These are phyloP conservation scores for Podospora appendiculata DNA, from an alignment of 495 filamentous ascomycete species.

Conservation along the genomic window DNA sequence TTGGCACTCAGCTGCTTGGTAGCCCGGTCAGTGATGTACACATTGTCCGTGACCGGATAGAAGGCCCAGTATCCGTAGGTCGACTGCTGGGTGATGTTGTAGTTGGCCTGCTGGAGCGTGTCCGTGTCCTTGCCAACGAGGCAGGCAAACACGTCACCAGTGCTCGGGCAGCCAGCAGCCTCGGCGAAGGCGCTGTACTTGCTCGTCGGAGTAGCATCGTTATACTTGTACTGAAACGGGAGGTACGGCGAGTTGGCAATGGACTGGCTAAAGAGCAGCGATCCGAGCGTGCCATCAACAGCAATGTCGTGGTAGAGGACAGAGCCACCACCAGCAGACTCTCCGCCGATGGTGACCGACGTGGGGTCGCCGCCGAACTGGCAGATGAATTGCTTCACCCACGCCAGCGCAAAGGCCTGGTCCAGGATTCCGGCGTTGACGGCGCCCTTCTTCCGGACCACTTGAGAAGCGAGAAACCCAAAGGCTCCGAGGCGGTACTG, in stretches of 20 bases:
- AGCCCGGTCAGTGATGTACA: slow-evolving; percentile 45
- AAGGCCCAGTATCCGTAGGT: slow-evolving; percentile 35
- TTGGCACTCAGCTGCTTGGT: slow-evolving; percentile 42
- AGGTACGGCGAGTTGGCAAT: slow-evolving; percentile 24
- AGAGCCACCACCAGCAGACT: slow-evolving; percentile 54
- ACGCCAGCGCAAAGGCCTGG: slow-evolving; percentile 60
- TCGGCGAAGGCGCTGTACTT: slow-evolving; percentile 47
- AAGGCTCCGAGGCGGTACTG: slow-evolving; percentile 35
- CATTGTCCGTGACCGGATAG: slow-evolving; percentile 56
- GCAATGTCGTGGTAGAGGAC: slow-evolving; percentile 23
- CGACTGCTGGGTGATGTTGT: slow-evolving; percentile 33
- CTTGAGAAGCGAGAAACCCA: slow-evolving; percentile 18
- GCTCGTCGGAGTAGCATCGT: slow-evolving; percentile 36
- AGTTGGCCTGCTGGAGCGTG: slow-evolving; percentile 48
- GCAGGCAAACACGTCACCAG: slow-evolving; percentile 44
- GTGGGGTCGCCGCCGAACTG: slow-evolving; percentile 60
- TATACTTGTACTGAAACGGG: slow-evolving; percentile 28
- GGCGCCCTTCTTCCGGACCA: slow-evolving; percentile 15
- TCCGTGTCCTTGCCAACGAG: slow-evolving; percentile 39
- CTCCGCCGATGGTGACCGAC: slow-evolving; percentile 57
- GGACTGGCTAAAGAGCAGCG: slow-evolving; percentile 17
- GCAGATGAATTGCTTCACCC: slow-evolving; percentile 62
- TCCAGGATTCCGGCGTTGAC: slow-evolving; percentile 39
- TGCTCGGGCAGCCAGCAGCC: slow-evolving; percentile 40
- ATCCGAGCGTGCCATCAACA: slow-evolving; percentile 15